Percentiles rank a stretch among this genome's conserved stretches.
Conservation (phyloP, 1,284 basidiomycete species). For the Trametes polyzona region DNA sequence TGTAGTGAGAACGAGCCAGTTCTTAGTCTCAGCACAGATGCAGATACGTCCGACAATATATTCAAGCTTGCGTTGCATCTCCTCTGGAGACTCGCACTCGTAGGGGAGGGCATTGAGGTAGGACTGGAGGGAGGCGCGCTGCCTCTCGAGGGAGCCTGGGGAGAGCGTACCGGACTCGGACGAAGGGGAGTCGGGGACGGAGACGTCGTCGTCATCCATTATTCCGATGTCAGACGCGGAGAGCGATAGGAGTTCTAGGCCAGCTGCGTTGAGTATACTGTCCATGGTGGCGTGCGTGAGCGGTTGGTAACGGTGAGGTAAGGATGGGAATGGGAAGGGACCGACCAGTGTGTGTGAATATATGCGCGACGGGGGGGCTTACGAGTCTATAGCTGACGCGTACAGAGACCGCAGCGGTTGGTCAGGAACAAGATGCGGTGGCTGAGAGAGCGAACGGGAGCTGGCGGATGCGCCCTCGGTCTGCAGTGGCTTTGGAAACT, state of each 20-base stretch:
- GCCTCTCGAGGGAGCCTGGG: conserved; percentile 49
- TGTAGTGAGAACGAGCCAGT: conserved; percentile 71
- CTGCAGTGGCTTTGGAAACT: no score
- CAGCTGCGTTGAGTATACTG: conserved; percentile 4
- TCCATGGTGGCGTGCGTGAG: conserved; percentile 15
- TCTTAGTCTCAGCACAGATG: conserved; percentile 76
- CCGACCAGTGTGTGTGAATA: conserved; percentile 13
- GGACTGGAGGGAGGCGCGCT: conserved; percentile 58
- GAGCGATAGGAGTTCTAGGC: conserved; percentile 12
- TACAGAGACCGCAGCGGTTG: conserved; percentile 15
- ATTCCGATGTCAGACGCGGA: conserved; percentile 33
- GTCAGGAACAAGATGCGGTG: conserved; percentile 7
- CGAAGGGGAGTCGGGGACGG: conserved; percentile 47
- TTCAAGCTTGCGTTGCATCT: conserved; percentile 79
- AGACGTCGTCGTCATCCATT: conserved; percentile 60
- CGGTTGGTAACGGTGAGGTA: not conserved
- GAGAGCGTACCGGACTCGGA: conserved; percentile 36
- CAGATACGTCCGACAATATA: conserved; percentile 73
- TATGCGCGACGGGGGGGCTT: conserved; percentile 16
- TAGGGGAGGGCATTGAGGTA: conserved; percentile 80
- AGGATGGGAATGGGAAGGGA: not conserved
- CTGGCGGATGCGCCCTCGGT: not conserved
- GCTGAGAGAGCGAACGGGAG: conserved; percentile 15
- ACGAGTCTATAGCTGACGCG: conserved; percentile 30
- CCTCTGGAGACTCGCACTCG: conserved; percentile 72